phyloP scores from a whole-genome alignment of 495 filamentous ascomycete genomes.

The Aspergillus affinis region DNA sequence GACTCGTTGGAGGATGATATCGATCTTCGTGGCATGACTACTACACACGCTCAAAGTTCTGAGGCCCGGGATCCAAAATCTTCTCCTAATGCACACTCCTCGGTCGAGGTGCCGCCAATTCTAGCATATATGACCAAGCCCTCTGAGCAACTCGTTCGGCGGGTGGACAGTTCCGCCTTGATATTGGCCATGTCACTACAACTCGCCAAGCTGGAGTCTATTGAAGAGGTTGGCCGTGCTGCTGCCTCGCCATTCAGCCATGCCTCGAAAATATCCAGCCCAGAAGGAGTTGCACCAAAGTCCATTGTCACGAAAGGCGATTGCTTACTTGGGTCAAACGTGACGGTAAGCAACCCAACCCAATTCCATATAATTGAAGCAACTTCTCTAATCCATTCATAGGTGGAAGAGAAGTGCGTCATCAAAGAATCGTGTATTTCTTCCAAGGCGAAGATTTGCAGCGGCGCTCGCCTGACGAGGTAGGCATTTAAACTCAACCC shows the following conservation, averaged over 20 bases:
- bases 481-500: constrained; percentile 27
- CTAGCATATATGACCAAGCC: constrained; percentile 71
- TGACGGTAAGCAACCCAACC: constrained; percentile 40
- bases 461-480: constrained; percentile 72
- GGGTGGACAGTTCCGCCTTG: constrained; percentile 81
- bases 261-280: constrained; percentile 73
- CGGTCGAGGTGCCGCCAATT: constrained; percentile 58
- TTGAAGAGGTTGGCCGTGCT: constrained; percentile 60
- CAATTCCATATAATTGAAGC: background rate
- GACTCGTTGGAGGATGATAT: constrained; percentile 57
- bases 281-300: constrained; percentile 69
- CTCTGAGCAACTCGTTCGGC: constrained; percentile 65
- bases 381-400: background rate
- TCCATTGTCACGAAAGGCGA: constrained; percentile 75
- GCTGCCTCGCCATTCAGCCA: constrained; percentile 70
- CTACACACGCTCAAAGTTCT: constrained; percentile 32
- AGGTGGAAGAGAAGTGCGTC: constrained; percentile 72
- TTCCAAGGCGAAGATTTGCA: constrained; percentile 76
- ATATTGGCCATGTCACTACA: constrained; percentile 77
- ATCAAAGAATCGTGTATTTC: constrained; percentile 90
- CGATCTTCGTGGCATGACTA: constrained; percentile 62
- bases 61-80: background rate
- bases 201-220: constrained; percentile 72
- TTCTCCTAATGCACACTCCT: background rate
- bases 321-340: constrained; percentile 79